Base-by-base conservation (phyloP, 2,329 filamentous ascomycete species). In the Monilinia fructicola region DNA sequence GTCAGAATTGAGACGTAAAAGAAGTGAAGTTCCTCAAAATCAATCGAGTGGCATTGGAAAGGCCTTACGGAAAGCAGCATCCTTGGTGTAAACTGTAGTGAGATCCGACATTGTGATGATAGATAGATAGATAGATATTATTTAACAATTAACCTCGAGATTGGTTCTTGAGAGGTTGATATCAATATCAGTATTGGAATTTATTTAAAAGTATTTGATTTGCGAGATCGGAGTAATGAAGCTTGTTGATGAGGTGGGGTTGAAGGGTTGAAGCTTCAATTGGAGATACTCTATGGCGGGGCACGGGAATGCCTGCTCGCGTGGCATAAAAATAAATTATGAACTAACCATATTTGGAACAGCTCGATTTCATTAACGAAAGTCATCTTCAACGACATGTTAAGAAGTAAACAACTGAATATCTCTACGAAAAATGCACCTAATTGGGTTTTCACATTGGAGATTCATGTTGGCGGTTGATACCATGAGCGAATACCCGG, bases 61-160 rank as follows among this genome's bases (percentile, higher is more conserved):
- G 61, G 59, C 54, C 74, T 71, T 74, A 76, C 75, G 75, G 67
- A 71, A 72, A 66, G 76, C 74, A 69, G 76, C 76, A 71, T 77
- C 72, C 65, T 75, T 73, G 53, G 74, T 73, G 67, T 71, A 77
- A 55, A 77, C 71, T 28, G 71, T 58, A 59, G 75, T 76, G 65
- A 75, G 70, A 10, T 76, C 74, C 64, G 74, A 67, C 76, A 77
- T 77, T 71, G 46, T 74, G 63, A 48, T 53, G 26, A 52, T 38
- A 48, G 40, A 48, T 58, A 46, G 40, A 64, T 54, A 48, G 40
- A 48, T 58, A 46, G 40, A 64, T 54, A 2, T 35, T 31, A 14
- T 38, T 54, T 11, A 21, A 38, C 12, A 23, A 59, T 6, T 23
- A 26, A 48, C 11, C 21, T 59, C 21, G 42, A 59, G 26, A 23